Conservation (phyloP, 2,329 filamentous ascomycete species). For the Falciphora oryzae region DNA sequence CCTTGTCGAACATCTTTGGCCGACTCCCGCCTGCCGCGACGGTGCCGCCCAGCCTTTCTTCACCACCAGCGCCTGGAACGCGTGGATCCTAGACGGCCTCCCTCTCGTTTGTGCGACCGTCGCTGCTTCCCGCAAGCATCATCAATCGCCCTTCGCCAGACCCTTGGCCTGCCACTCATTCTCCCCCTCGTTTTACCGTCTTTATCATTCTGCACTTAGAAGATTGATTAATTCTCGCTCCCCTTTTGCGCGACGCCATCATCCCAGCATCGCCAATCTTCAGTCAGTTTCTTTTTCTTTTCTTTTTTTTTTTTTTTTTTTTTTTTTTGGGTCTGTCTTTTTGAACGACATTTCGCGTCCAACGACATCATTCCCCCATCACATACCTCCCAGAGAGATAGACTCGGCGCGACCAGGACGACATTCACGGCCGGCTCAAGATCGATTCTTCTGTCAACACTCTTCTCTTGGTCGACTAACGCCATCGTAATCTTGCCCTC, state of each 20-base stretch:
- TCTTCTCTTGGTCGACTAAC: slow-evolving; percentile 3
- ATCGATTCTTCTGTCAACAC: slow-evolving; percentile 3
- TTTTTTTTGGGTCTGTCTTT: slow-evolving; percentile 3
- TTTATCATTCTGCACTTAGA: neutral
- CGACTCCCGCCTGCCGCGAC: neutral
- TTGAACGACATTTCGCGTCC: neutral
- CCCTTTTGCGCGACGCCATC: neutral
- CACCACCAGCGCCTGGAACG: neutral
- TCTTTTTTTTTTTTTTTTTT: neutral
- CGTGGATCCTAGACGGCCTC: neutral
- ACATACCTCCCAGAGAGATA: slow-evolving; percentile 6
- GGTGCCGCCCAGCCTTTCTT: neutral
- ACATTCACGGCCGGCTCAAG: slow-evolving; percentile 4
- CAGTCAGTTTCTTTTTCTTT: slow-evolving; percentile 5
- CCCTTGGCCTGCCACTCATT: neutral
- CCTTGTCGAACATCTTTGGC: neutral
- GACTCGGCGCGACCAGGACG: slow-evolving; percentile 4
- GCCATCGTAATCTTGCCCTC: slow-evolving; percentile 2
- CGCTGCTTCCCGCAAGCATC: neutral
- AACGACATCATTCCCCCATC: slow-evolving; percentile 4
- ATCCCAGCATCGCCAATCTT: slow-evolving; percentile 2
- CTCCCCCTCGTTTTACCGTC: neutral
- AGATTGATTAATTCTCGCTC: neutral
- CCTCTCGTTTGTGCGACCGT: neutral
- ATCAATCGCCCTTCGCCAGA: neutral